Percentiles rank a stretch among this genome's conserved stretches.
Conservation (phyloP, 2,329 filamentous ascomycete genomes). For the Teratosphaeria pseudoeucalypti region DNA sequence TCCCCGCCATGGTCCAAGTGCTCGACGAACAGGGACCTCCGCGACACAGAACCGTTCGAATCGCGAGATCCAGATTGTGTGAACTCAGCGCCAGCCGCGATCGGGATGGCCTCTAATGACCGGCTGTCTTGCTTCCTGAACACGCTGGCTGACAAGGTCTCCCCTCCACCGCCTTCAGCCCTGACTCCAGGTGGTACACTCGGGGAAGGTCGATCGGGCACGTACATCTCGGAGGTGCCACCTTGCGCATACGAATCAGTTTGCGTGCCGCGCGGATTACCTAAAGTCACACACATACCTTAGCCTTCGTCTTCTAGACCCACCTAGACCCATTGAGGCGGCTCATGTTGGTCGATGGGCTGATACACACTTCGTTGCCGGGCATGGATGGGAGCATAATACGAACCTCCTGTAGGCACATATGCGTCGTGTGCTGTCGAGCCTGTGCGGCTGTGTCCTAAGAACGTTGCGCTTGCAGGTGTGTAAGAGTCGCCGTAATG, state of each 20-base stretch:
- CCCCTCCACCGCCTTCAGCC: neutral
- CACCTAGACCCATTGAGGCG: constrained; percentile 8
- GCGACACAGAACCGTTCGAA: neutral
- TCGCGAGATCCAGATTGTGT: neutral
- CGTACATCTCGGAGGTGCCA: neutral
- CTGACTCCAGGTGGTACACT: neutral
- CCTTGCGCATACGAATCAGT: neutral
- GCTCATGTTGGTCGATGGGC: constrained; percentile 10
- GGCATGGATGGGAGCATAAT: constrained; percentile 12
- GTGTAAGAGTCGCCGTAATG: neutral
- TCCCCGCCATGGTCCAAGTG: constrained; percentile 4
- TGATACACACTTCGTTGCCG: constrained; percentile 18
- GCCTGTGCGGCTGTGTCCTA: constrained; percentile 11
- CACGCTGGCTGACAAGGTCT: constrained; percentile 3
- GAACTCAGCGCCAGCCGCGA: constrained; percentile 8
- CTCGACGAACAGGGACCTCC: neutral
- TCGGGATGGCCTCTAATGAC: constrained; percentile 3
- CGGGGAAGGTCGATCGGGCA: neutral
- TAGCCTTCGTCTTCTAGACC: constrained; percentile 8
- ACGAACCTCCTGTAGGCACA: constrained; percentile 21
- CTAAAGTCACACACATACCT: constrained; percentile 11
- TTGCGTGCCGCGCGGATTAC: neutral
- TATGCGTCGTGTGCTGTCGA: constrained; percentile 19
- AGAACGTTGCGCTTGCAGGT: neutral
- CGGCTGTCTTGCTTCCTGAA: constrained; percentile 2